Conservation (phyloP, 805 yeast species). For the Blastobotrys peoriensis region DNA sequence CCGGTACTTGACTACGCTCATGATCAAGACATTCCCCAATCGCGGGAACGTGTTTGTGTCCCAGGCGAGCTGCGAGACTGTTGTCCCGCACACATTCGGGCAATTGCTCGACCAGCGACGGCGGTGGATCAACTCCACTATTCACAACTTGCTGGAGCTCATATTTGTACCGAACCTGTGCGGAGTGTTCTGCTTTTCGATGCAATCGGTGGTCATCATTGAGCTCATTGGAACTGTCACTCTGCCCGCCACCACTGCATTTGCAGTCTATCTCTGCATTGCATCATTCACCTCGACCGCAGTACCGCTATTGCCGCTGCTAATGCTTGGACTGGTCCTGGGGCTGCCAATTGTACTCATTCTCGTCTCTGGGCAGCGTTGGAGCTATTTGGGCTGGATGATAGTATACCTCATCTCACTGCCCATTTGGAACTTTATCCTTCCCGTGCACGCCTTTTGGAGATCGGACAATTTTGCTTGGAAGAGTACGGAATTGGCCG, state of each 20-base stretch:
- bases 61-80: conserved; percentile 87
- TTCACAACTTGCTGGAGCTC: conserved; percentile 87
- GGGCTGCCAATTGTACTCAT: conserved; percentile 84
- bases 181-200: conserved; percentile 91
- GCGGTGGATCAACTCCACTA: conserved; percentile 96
- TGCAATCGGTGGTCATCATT: conserved; percentile 84
- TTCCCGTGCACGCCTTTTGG: conserved; percentile 86
- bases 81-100: conserved; percentile 73
- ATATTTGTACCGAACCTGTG: conserved; percentile 80
- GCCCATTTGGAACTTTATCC: conserved; percentile 87
- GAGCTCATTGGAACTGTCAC: conserved; percentile 86
- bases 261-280: conserved; percentile 74
- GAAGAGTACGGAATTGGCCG: conserved; percentile 81
- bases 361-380: conserved; percentile 70
- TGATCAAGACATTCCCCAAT: conserved; percentile 85
- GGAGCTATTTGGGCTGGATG: conserved; percentile 76
- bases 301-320: conserved; percentile 71
- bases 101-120: conserved; percentile 88
- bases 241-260: conserved; percentile 79
- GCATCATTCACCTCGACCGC: conserved; percentile 67
- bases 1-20: conserved; percentile 75
- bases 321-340: conserved; percentile 67
- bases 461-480: conserved; percentile 93
- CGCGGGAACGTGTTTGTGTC: conserved; percentile 83
- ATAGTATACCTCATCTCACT: conserved; percentile 68